Conservation (phyloP, 148 eudicot species). For the Fallopia convolvulus region DNA sequence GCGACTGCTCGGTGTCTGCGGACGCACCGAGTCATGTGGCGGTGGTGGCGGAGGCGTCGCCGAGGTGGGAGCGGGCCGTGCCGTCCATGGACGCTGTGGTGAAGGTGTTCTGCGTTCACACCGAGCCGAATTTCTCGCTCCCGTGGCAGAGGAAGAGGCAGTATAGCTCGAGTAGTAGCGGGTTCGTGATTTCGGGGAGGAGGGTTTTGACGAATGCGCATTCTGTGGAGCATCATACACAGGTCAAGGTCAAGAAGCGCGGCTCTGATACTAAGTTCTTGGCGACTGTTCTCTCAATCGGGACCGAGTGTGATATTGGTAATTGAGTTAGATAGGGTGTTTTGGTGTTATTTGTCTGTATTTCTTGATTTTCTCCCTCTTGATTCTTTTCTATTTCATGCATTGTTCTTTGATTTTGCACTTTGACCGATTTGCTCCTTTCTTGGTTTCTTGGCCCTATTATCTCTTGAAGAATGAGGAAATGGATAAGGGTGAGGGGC, state of each 20-base stretch:
- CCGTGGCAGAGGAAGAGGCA: conserved; percentile 23
- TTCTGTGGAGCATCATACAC: conserved; percentile 21
- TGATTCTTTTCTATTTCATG: background rate
- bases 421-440: background rate
- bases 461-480: too few species aligned
- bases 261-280: conserved; percentile 21
- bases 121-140: conserved; percentile 21
- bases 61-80: conserved; percentile 15
- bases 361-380: background rate
- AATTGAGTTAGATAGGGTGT: background rate
- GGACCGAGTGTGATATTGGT: conserved; percentile 24
- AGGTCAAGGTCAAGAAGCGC: conserved; percentile 22
- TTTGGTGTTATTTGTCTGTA: background rate
- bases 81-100: conserved; percentile 24
- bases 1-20: conserved; percentile 10
- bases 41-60: conserved; percentile 2
- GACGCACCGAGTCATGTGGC: background rate
- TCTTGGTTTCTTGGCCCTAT: background rate
- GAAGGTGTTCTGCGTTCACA: conserved; percentile 22
- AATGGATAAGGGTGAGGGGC: too few species aligned
- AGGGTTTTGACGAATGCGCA: conserved; percentile 24
- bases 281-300: conserved; percentile 21
- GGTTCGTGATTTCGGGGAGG: conserved; percentile 17
- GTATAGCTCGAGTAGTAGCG: conserved; percentile 22
- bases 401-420: background rate